Conservation (phyloP, 148 eudicot species). For the Salicornia ramosissima region DNA sequence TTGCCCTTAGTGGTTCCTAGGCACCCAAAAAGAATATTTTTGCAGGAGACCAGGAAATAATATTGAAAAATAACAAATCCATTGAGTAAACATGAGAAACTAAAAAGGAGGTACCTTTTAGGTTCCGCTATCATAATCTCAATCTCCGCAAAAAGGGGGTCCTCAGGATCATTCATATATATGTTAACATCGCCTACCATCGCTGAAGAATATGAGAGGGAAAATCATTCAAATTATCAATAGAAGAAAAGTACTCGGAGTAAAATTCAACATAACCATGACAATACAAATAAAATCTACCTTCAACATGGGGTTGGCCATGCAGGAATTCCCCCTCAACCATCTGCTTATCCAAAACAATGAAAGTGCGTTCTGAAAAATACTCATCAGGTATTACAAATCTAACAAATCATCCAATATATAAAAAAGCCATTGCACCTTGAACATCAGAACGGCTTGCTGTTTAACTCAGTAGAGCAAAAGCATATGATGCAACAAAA, state of each 20-base stretch:
- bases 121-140: slow-evolving; percentile 96
- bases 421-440: neutral
- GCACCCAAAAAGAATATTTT: too few relatives aligned
- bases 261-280: neutral
- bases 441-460: neutral
- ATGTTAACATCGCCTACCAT: slow-evolving; percentile 96
- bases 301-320: slow-evolving; percentile 74
- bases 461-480: neutral
- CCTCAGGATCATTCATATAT: slow-evolving; percentile 90
- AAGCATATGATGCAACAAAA: neutral
- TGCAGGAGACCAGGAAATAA: neutral
- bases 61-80: neutral
- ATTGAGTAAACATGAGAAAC: neutral
- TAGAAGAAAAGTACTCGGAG: too few relatives aligned
- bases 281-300: slow-evolving; percentile 24
- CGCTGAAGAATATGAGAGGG: slow-evolving; percentile 20
- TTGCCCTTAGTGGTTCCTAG: too few relatives aligned
- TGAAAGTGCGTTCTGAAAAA: slow-evolving; percentile 75
- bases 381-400: neutral
- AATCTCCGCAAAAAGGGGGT: slow-evolving; percentile 65
- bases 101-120: slow-evolving; percentile 31
- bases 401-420: neutral
- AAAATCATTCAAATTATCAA: neutral
- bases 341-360: slow-evolving; percentile 73
- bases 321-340: slow-evolving; percentile 48